Percentiles rank a stretch among this genome's conserved stretches.
phyloP scores from a whole-genome alignment of 768 basidiomycete genomes.

The Suillus paluster region DNA sequence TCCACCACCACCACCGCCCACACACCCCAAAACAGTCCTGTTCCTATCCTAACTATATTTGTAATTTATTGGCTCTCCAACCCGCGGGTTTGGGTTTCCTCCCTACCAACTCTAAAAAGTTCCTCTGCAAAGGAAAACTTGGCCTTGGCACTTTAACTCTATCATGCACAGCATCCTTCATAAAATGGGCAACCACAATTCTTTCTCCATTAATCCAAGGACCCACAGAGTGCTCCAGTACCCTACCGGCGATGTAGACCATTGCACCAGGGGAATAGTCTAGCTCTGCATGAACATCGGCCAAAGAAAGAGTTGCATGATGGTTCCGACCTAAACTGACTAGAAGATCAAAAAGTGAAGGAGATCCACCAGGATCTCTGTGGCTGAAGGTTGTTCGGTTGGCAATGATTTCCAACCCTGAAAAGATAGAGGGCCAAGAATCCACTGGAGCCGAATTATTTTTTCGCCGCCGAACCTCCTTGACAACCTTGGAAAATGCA shows the following conservation, averaged over 20 bases:
- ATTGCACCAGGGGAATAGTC: conserved; percentile 17
- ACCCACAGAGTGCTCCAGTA: conserved; percentile 10
- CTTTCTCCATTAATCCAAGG: conserved; percentile 6
- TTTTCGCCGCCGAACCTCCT: not conserved
- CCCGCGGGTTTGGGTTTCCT: no score
- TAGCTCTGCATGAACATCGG: not conserved
- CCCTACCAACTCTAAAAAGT: no score
- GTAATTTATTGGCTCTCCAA: no score
- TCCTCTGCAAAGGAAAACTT: not conserved
- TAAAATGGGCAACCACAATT: conserved; percentile 7
- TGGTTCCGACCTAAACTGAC: no score
- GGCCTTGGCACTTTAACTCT: not conserved
- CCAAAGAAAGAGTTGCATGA: not conserved
- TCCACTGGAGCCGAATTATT: no score
- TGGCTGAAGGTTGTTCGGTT: conserved; percentile 1
- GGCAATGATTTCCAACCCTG: conserved; percentile 7
- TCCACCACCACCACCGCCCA: no score
- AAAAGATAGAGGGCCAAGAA: conserved; percentile 7
- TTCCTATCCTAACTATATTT: no score
- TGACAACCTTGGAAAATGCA: no score
- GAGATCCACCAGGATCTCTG: not conserved
- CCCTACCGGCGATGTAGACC: conserved; percentile 12
- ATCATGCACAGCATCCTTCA: conserved; percentile 12
- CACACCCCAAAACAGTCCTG: no score
- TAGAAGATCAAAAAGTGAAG: no score